Evolutionary conservation across 2,329 filamentous ascomycete species (phyloP).

Genomic region (Cadophora luteo-olivacea): DNA sequence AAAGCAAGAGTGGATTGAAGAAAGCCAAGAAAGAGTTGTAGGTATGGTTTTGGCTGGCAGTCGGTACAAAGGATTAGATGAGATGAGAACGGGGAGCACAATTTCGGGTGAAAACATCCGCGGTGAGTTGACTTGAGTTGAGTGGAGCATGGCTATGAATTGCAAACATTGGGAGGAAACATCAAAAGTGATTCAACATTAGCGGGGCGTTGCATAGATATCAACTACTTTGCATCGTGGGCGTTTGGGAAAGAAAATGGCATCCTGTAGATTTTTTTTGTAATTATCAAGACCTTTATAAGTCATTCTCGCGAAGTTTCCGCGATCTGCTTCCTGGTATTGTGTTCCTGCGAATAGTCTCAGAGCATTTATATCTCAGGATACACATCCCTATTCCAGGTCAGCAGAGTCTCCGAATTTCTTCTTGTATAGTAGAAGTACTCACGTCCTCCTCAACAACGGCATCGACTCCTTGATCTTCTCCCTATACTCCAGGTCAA

Average conservation of each 20-base stretch:
- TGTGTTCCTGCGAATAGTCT: too few species aligned
- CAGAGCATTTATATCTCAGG: too few species aligned
- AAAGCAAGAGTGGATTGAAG: slow-evolving; percentile 45
- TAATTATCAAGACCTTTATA: slow-evolving; percentile 14
- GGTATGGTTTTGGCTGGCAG: background rate
- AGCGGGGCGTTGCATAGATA: slow-evolving; percentile 35
- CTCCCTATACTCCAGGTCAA: slow-evolving; percentile 58
- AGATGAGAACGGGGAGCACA: background rate
- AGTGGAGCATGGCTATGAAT: slow-evolving; percentile 15
- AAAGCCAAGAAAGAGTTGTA: slow-evolving; percentile 28
- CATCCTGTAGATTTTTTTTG: slow-evolving; percentile 14
- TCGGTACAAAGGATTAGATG: background rate
- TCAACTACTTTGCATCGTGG: slow-evolving; percentile 42
- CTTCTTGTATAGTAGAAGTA: background rate
- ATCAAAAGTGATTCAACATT: slow-evolving; percentile 39
- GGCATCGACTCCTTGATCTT: slow-evolving; percentile 63
- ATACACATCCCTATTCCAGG: slow-evolving; percentile 36
- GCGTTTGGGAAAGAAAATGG: slow-evolving; percentile 29
- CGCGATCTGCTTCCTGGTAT: too few species aligned
- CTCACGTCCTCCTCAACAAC: slow-evolving; percentile 55
- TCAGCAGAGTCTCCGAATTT: background rate
- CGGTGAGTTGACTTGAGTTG: slow-evolving; percentile 1
- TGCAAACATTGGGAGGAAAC: slow-evolving; percentile 19
- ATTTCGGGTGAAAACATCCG: slow-evolving; percentile 11
- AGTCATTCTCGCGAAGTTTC: too few species aligned